Evolutionary conservation across 2,329 filamentous ascomycete species (phyloP), one percentile per base, ranked within the genome.

Genomic region (Aspergillus transmontanensis): DNA sequence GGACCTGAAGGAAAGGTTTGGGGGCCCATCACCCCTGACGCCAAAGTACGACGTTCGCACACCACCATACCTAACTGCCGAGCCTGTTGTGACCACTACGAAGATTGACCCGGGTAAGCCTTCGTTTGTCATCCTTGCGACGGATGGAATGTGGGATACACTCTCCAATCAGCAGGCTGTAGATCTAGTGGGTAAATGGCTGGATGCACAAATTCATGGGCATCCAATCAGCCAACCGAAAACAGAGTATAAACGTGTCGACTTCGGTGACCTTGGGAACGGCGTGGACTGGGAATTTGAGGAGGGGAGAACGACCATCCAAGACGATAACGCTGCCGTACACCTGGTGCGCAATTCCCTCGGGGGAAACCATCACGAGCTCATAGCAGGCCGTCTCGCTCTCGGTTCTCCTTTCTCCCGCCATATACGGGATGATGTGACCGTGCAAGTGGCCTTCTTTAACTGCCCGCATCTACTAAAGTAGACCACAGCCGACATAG

Each of bases 41-140:
- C 81, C 82, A 67, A 61, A 69, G 68, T 71, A 72, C 28, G 57
- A 70, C 32, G 55, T 71, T 54, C 69, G 41, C 85, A 73, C 87
- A 0, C 89, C 88, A 3, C 89, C 90, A 0, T 92, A 92, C 74
- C 76, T 91, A 68, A 90, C 86, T 0, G 89, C 89, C 0, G 84
- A 88, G 69, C 89, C 89, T 0, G 87, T 87, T 36, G 79, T 92
- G 30, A 88, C 83, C 2, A 87, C 85, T 4, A 85, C 82, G 0
- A 75, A 78, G 36, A 77, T 91, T 6, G 76, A 83, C 6, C 75
- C 79, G 0, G 76, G 77, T 0, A 77, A 79, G 26, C 76, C 79
- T 3, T 83, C 85, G 57, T 91, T 91, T 69, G 73, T 90, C 58
- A 88, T 92, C 64, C 79, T 91, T 67, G 89, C 88, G 0, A 86